Evolutionary conservation across 352 stramenopile genomes (phyloP).

Genomic region (Phytopythium mirpurense): DNA sequence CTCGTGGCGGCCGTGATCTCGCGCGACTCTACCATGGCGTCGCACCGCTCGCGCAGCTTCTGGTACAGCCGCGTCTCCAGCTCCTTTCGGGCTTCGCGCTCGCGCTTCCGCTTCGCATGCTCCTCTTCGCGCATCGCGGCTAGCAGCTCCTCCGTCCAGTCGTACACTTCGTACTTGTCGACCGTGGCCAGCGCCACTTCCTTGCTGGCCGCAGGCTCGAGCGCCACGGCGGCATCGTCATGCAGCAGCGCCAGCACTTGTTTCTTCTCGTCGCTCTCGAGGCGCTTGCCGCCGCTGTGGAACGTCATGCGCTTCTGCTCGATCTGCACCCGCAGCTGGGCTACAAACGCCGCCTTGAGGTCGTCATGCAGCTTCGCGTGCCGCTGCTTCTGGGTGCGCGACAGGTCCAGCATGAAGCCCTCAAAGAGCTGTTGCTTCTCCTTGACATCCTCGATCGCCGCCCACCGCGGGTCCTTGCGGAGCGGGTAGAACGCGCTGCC

Average conservation of each 20-base stretch:
- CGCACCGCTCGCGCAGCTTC: slow-evolving; percentile 25
- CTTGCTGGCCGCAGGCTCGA: slow-evolving; percentile 5
- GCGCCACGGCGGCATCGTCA: slow-evolving; percentile 27
- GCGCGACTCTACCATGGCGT: slow-evolving; percentile 9
- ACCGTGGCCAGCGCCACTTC: slow-evolving; percentile 23
- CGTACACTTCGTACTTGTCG: slow-evolving; percentile 55
- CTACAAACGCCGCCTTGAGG: slow-evolving; percentile 36
- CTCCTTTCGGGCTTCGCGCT: slow-evolving; percentile 40
- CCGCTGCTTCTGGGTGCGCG: slow-evolving; percentile 45
- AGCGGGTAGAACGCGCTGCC: slow-evolving; percentile 49
- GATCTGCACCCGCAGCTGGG: slow-evolving; percentile 27
- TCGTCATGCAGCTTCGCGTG: slow-evolving; percentile 34
- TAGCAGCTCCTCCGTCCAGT: slow-evolving; percentile 53
- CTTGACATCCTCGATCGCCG: slow-evolving; percentile 48
- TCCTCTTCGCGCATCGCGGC: slow-evolving; percentile 40
- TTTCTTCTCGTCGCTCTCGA: slow-evolving; percentile 45
- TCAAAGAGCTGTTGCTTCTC: slow-evolving; percentile 70
- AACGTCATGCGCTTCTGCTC: slow-evolving; percentile 19
- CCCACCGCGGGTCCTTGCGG: slow-evolving; percentile 60
- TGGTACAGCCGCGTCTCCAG: slow-evolving; percentile 25
- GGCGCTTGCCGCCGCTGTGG: slow-evolving; percentile 21
- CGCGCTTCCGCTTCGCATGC: slow-evolving; percentile 33
- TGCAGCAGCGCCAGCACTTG: slow-evolving; percentile 33
- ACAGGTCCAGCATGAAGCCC: slow-evolving; percentile 57
- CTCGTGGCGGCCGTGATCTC: slow-evolving; percentile 21